Evolutionary conservation across 2,329 filamentous ascomycete genomes (phyloP).

Genomic region (Emergomyces pasteurianus): DNA sequence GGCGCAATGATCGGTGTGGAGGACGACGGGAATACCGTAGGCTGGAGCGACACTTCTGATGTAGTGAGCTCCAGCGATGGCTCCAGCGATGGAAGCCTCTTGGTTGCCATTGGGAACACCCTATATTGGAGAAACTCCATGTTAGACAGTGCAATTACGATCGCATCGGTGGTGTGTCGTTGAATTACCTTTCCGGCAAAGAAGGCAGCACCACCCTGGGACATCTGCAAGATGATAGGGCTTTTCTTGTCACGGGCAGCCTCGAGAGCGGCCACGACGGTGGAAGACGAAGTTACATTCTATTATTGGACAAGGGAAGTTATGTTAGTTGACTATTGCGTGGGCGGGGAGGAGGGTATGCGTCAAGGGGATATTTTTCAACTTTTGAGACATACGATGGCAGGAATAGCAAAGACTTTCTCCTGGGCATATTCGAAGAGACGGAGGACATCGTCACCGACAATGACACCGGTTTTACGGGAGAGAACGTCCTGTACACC

Average conservation of each 20-base stretch:
- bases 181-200: slow-evolving; percentile 67
- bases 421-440: slow-evolving; percentile 87
- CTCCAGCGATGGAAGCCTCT: slow-evolving; percentile 75
- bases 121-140: slow-evolving; percentile 21
- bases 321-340: slow-evolving; percentile 4
- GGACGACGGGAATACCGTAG: slow-evolving; percentile 82
- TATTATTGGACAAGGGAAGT: slow-evolving; percentile 15
- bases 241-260: slow-evolving; percentile 85
- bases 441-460: slow-evolving; percentile 52
- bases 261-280: slow-evolving; percentile 77
- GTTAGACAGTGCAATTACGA: not conserved
- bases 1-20: slow-evolving; percentile 97
- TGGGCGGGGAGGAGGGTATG: too few species aligned
- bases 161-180: not conserved
- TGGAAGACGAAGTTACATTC: slow-evolving; percentile 91
- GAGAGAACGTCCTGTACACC: slow-evolving; percentile 44
- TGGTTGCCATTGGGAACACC: slow-evolving; percentile 74
- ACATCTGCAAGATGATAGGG: slow-evolving; percentile 86
- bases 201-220: slow-evolving; percentile 86
- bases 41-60: slow-evolving; percentile 75
- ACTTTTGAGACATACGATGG: slow-evolving; percentile 49
- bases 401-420: slow-evolving; percentile 78
- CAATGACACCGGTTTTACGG: slow-evolving; percentile 55
- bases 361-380: too few species aligned
- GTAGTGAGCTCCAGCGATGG: slow-evolving; percentile 84